A percentile compares a stretch with the other conserved stretches of the same genome.
Conservation (phyloP, 768 basidiomycete genomes). For the Hygrophoropsis aurantiaca region DNA sequence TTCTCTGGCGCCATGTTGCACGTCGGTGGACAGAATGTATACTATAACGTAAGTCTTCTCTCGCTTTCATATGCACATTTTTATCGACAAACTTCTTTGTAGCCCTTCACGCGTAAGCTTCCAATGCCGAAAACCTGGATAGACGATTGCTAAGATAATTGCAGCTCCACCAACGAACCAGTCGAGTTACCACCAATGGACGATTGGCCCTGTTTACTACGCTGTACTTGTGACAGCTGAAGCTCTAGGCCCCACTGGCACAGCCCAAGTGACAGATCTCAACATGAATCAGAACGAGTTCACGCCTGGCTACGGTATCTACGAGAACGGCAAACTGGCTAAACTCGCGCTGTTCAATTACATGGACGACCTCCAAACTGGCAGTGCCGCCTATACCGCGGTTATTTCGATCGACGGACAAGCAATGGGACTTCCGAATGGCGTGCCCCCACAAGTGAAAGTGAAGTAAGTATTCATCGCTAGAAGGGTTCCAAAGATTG, state of each 20-base stretch:
- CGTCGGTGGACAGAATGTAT: constrained; percentile 46
- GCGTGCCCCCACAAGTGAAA: constrained; percentile 21
- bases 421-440: constrained; percentile 13
- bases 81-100: not conserved
- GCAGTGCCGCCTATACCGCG: constrained; percentile 38
- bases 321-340: constrained; percentile 57
- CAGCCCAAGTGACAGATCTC: constrained; percentile 38
- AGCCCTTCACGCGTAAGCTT: constrained; percentile 51
- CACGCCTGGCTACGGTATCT: constrained; percentile 56
- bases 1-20: constrained; percentile 49
- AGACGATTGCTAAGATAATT: not conserved
- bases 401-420: constrained; percentile 33
- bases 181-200: constrained; percentile 36
- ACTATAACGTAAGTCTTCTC: constrained; percentile 47
- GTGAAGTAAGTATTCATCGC: constrained; percentile 27
- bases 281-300: constrained; percentile 24
- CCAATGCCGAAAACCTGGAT: not conserved
- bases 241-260: constrained; percentile 33
- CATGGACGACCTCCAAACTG: constrained; percentile 36
- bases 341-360: constrained; percentile 51
- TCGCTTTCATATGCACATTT: not conserved
- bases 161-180: constrained; percentile 44
- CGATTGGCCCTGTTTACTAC: constrained; percentile 41
- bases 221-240: constrained; percentile 38
- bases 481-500: too few species aligned